Percentiles rank a stretch among this genome's conserved stretches.
These are phyloP conservation scores for Phytophthora macrochlamydospora DNA, from an alignment of 352 stramenopile species.

Conservation along the genomic window DNA sequence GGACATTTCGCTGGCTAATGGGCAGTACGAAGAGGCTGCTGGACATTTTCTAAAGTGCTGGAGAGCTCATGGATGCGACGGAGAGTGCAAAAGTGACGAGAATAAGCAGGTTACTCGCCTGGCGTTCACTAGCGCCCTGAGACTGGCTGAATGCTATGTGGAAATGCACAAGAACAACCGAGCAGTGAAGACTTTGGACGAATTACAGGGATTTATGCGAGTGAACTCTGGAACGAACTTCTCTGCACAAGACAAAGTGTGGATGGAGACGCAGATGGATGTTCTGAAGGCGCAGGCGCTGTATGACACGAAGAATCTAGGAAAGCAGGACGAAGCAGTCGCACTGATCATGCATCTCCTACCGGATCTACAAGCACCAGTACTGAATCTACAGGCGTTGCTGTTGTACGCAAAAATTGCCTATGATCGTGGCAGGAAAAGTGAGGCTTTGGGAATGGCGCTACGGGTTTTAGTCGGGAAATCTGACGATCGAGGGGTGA, in stretches of 20 bases:
- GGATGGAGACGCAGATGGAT: constrained; percentile 48
- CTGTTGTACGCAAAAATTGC: constrained; percentile 67
- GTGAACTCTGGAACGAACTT: constrained; percentile 32
- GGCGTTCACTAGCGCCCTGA: constrained; percentile 47
- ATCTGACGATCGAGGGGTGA: constrained; percentile 53
- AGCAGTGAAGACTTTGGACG: constrained; percentile 44
- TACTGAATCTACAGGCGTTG: constrained; percentile 70
- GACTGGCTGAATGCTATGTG: constrained; percentile 54
- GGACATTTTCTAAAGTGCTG: constrained; percentile 58
- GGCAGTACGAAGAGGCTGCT: constrained; percentile 40
- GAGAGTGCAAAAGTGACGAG: background rate
- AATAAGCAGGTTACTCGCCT: constrained; percentile 36
- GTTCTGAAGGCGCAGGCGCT: constrained; percentile 54
- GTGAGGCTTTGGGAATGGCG: constrained; percentile 70
- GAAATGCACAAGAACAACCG: constrained; percentile 27
- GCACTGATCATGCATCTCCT: constrained; percentile 61
- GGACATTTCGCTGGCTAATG: constrained; percentile 55
- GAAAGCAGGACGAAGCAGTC: constrained; percentile 61
- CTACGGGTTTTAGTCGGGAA: constrained; percentile 64
- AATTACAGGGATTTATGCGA: constrained; percentile 48
- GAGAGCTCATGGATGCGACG: constrained; percentile 20
- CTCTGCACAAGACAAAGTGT: constrained; percentile 39
- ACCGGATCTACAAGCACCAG: constrained; percentile 50
- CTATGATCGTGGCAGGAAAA: constrained; percentile 60
- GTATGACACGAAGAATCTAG: constrained; percentile 44